Evolutionary conservation across 1,284 basidiomycete genomes (phyloP), one percentile per base, ranked within the genome.

Genomic region (Rhodotorula sp.): DNA sequence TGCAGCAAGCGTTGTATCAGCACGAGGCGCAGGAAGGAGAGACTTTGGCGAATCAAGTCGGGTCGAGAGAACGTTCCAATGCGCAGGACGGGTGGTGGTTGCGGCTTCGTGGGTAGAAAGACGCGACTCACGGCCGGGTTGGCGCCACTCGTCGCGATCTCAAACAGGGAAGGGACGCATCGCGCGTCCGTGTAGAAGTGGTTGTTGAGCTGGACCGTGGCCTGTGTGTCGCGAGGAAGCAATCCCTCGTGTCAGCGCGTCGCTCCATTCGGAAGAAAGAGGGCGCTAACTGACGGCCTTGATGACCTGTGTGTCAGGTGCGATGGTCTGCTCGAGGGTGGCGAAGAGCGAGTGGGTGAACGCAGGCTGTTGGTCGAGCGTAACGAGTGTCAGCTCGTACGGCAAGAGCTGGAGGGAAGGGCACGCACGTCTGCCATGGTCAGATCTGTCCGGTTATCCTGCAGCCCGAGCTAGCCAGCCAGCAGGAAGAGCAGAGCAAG

Each of bases 151-250:
- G 90, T 89, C 64, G 94, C 85, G 79, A 98, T 92, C 79, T 88
- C 89, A 72, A 92, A 91, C 49, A 99, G 87, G 36, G 91, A 93
- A 61, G 94, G 88, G 71, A 99, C 92, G 79, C 92, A 96, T 82
- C 86, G 84, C 24, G 93, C 86, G 79, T 89, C 88, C 83, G 92
- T 94, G 87, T 93, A 97, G 84, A 87, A 96, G 64, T 93, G 89
- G 74, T 88, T 88, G 82, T 94, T 95, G 67, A 99, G 85, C 77
- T 89, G 87, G 27, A 92, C 87, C 22, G 95, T 99, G 11, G 95
- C 94, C 92, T 96, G 67, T 64, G 70, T 71, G 68, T n/a, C 27
- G 66, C 51, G 59, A 67, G n/a, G n/a, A n/a, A n/a, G n/a, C n/a
- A n/a, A 24, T 44, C 59, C 63, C 70, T 72, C 27, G 15, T n/a